phyloP scores from a whole-genome alignment of 1,284 basidiomycete genomes.

The Apiotrichum laibachii region DNA sequence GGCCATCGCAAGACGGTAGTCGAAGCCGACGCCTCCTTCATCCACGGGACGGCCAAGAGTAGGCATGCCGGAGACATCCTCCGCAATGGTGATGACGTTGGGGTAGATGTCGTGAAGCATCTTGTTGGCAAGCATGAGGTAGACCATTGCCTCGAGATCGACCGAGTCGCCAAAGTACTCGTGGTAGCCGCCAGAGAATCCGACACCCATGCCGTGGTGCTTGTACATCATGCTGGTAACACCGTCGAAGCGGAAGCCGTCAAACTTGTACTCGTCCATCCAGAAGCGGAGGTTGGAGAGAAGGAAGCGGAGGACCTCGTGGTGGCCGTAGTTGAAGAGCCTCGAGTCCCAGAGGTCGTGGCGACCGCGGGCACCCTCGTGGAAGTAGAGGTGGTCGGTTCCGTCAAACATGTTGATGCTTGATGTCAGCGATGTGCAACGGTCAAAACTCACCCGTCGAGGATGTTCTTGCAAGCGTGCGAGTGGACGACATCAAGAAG shows the following conservation, averaged over 20 bases:
- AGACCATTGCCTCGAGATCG: conserved; percentile 86
- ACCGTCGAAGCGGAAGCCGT: conserved; percentile 97
- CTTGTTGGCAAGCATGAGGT: conserved; percentile 96
- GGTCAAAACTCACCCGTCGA: conserved; percentile 62
- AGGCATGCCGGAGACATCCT: conserved; percentile 97
- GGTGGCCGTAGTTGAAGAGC: conserved; percentile 91
- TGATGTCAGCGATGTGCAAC: not conserved
- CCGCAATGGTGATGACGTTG: conserved; percentile 82
- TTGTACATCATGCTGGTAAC: conserved; percentile 99
- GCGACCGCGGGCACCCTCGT: conserved; percentile 80
- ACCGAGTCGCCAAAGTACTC: conserved; percentile 89
- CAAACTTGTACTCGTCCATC: conserved; percentile 92
- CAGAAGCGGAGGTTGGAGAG: conserved; percentile 93
- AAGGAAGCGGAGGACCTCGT: conserved; percentile 92
- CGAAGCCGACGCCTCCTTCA: conserved; percentile 91
- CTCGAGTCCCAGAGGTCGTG: conserved; percentile 95
- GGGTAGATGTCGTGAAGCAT: conserved; percentile 81
- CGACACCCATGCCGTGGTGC: conserved; percentile 95
- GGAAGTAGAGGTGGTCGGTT: conserved; percentile 95
- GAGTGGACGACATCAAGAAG: conserved; percentile 96
- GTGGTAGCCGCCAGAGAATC: conserved; percentile 95
- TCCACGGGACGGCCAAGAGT: conserved; percentile 76
- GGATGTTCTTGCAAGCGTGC: conserved; percentile 95
- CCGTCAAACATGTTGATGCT: conserved; percentile 93
- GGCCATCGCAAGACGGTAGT: conserved; percentile 97